Evolutionary conservation across 2,329 filamentous ascomycete species (phyloP), one percentile per base, ranked within the genome.

Genomic region (Fusarium multiceps): DNA sequence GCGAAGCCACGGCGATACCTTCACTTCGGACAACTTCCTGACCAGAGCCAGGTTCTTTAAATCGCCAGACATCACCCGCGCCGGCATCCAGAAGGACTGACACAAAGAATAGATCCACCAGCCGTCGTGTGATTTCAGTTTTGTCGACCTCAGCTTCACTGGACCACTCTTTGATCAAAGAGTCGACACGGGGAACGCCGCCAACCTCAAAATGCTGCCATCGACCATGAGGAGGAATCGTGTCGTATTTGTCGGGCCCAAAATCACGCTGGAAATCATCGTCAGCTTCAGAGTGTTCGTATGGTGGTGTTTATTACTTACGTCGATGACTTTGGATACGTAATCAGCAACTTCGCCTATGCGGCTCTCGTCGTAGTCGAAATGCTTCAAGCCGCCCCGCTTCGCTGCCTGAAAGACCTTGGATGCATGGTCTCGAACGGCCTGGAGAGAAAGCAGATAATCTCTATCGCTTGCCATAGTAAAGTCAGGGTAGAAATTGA

Each of bases 171-270:
- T 80, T 72, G 5, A 86, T 76, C 4, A 88, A 74, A 9, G 79
- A 74, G 9, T 80, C 77, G 10, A 88, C 77, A 34, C 88, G 85
- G 41, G 83, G 79, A 28, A 86, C 78, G 16, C 82, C 82, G 12
- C 87, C 87, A 41, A 88, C 83, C 16, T 89, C 85, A 68, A 90
- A 90, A 77, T 90, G 88, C 73, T 90, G 88, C 85, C 88, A 90
- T 45, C 88, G 83, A 11, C 83, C 87, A 66, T 88, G 86, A 12
- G 85, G 84, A 0, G 86, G 86, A 53, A 88, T 88, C 1, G 78
- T 73, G 50, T 82, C 61, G 67, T 77, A 84, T 20, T 75, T 79
- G 63, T 84, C 79, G 1, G 84, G 84, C 0, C 84, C 84, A 63
- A 84, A 86, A 67, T 86, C 84, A 20, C 84, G 82, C 84, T 86